These are phyloP conservation scores for Candida lessepsii DNA, from an alignment of 805 yeast species.

Conservation along the genomic window DNA sequence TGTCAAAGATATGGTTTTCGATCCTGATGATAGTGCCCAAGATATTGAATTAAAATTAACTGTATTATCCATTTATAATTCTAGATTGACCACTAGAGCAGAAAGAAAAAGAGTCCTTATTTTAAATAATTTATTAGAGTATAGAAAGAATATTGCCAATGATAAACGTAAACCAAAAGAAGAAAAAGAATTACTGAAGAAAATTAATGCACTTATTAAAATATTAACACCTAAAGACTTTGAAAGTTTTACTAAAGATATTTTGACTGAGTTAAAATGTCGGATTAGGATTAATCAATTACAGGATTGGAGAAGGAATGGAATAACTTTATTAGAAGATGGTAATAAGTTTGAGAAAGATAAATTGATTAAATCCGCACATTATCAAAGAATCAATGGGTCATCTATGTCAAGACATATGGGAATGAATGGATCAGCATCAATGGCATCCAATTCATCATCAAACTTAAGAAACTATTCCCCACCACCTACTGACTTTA, in stretches of 20 bases:
- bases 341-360: constrained; percentile 90
- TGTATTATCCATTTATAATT: constrained; percentile 83
- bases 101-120: constrained; percentile 85
- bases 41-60: constrained; percentile 90
- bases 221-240: constrained; percentile 81
- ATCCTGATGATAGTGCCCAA: constrained; percentile 83
- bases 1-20: constrained; percentile 93
- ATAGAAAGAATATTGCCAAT: constrained; percentile 71
- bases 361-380: constrained; percentile 63
- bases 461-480: constrained; percentile 20
- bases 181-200: constrained; percentile 77
- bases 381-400: constrained; percentile 54
- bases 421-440: constrained; percentile 7
- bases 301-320: constrained; percentile 91
- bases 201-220: constrained; percentile 77
- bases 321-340: constrained; percentile 77
- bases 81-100: constrained; percentile 85
- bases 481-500: constrained; percentile 43
- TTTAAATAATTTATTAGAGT: constrained; percentile 77
- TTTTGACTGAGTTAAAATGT: constrained; percentile 73
- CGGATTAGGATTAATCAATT: constrained; percentile 82
- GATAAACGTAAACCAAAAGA: constrained; percentile 89
- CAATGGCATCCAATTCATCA: background rate
- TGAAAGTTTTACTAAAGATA: constrained; percentile 67
- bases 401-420: constrained; percentile 18